Percentiles rank a stretch among this genome's conserved stretches.
Conservation (phyloP, 2,329 filamentous ascomycete species). For the Aspergillus fischeri region DNA sequence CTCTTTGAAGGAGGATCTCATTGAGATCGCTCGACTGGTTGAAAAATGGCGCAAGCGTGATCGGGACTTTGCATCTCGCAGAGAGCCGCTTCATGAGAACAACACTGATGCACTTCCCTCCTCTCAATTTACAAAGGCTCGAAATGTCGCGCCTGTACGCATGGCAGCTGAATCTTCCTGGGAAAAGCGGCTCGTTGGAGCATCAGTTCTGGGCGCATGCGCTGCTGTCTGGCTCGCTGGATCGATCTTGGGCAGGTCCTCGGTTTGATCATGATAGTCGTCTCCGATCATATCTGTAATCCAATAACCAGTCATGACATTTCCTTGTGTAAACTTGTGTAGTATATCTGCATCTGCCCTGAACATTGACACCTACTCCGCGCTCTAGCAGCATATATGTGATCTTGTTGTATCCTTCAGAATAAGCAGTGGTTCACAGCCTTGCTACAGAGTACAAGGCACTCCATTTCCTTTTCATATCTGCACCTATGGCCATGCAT, state of each 20-base stretch:
- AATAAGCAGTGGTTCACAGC: too few relatives aligned
- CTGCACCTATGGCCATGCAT: too few relatives aligned
- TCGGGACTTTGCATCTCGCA: slow-evolving; percentile 25
- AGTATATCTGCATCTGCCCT: too few relatives aligned
- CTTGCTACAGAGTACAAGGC: too few relatives aligned
- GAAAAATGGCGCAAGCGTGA: slow-evolving; percentile 47
- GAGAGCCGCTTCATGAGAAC: slow-evolving; percentile 17
- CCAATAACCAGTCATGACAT: background rate
- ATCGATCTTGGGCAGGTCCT: slow-evolving; percentile 28
- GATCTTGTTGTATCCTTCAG: too few relatives aligned
- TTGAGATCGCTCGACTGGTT: slow-evolving; percentile 62
- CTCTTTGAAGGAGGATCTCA: slow-evolving; percentile 63
- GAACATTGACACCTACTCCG: too few relatives aligned
- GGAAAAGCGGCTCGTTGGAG: slow-evolving; percentile 49
- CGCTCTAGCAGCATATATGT: too few relatives aligned
- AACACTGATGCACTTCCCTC: slow-evolving; percentile 3
- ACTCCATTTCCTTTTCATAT: too few relatives aligned
- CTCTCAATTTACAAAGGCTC: slow-evolving; percentile 29
- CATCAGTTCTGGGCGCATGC: slow-evolving; percentile 32
- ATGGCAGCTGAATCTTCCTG: slow-evolving; percentile 63
- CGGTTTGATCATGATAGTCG: slow-evolving; percentile 8
- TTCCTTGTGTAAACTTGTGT: background rate
- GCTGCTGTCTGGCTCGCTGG: slow-evolving; percentile 35
- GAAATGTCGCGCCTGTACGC: slow-evolving; percentile 50
- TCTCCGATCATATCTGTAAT: background rate